Conservation (phyloP, 306 rosid genomes). For the Prunus davidiana region DNA sequence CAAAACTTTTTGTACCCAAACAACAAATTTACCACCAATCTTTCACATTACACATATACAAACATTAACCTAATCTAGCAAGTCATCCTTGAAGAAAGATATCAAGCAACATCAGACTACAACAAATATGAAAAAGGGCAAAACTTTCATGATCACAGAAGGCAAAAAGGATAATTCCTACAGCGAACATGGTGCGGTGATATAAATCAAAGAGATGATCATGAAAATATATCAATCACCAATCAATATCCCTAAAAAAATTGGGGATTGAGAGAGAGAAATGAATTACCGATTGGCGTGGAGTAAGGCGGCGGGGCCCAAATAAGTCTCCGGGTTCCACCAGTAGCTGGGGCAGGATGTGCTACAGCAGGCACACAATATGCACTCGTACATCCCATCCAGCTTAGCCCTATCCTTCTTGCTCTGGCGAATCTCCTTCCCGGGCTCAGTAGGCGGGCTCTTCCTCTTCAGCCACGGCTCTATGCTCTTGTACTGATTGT, state of each 20-base stretch:
- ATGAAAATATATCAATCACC: background rate
- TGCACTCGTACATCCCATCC: constrained; percentile 99
- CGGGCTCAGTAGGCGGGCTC: constrained; percentile 47
- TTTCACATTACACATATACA: background rate
- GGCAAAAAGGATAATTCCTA: too few relatives aligned
- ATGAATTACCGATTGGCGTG: constrained; percentile 79
- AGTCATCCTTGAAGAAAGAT: background rate
- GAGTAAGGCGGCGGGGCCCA: constrained; percentile 96
- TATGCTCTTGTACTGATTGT: constrained; percentile 94
- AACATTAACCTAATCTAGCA: background rate
- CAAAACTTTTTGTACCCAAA: background rate
- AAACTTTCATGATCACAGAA: background rate
- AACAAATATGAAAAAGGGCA: background rate
- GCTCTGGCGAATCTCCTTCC: constrained; percentile 82
- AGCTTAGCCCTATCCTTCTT: constrained; percentile 86
- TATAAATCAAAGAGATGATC: background rate
- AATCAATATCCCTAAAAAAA: background rate
- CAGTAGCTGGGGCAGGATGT: constrained; percentile 99
- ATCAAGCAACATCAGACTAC: background rate
- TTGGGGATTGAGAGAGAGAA: background rate
- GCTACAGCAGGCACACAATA: constrained; percentile 94
- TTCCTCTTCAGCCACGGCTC: constrained; percentile 99
- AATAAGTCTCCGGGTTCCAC: constrained; percentile 98
- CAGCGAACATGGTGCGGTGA: too few relatives aligned
- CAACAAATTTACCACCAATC: background rate